phyloP scores from a whole-genome alignment of 108 stramenopile genomes.

The Tribonema minus region DNA sequence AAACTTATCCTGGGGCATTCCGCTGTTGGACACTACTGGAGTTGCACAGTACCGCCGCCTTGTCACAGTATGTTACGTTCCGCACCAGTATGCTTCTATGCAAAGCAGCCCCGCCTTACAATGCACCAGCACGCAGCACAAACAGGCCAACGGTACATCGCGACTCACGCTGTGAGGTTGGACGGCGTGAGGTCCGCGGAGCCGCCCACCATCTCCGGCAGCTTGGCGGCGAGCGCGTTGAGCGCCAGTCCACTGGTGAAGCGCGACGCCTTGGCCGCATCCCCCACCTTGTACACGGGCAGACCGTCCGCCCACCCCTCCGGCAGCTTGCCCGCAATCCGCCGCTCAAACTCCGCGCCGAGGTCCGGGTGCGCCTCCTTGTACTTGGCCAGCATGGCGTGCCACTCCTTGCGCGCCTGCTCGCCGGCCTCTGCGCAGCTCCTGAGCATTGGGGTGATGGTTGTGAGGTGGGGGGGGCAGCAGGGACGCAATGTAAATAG shows the following conservation, averaged over 20 bases:
- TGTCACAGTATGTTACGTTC: too few relatives aligned
- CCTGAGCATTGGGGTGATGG: too few relatives aligned
- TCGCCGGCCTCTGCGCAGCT: too few relatives aligned
- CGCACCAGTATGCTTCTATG: too few relatives aligned
- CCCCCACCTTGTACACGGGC: conserved; percentile 72
- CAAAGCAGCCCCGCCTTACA: too few relatives aligned
- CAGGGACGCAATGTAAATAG: too few relatives aligned
- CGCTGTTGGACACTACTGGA: too few relatives aligned
- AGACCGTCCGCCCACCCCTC: conserved; percentile 72
- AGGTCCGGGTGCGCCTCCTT: conserved; percentile 72
- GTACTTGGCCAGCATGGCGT: conserved; percentile 66
- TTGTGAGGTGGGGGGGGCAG: too few relatives aligned
- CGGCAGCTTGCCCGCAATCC: conserved; percentile 72
- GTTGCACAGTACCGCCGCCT: too few relatives aligned
- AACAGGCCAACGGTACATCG: too few relatives aligned
- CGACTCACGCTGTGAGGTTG: conserved; percentile 69
- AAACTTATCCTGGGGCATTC: too few relatives aligned
- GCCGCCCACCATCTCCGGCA: conserved; percentile 95
- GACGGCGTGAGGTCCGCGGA: conserved; percentile 93
- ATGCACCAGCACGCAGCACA: too few relatives aligned
- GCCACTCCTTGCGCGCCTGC: conserved; percentile 59
- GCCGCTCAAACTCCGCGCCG: conserved; percentile 81
- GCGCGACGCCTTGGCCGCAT: conserved; percentile 70
- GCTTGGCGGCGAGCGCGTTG: conserved; percentile 67
- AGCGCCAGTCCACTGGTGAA: conserved; percentile 73